phyloP scores from a whole-genome alignment of 2,329 filamentous ascomycete genomes.

The Acephala macrosclerotiorum region DNA sequence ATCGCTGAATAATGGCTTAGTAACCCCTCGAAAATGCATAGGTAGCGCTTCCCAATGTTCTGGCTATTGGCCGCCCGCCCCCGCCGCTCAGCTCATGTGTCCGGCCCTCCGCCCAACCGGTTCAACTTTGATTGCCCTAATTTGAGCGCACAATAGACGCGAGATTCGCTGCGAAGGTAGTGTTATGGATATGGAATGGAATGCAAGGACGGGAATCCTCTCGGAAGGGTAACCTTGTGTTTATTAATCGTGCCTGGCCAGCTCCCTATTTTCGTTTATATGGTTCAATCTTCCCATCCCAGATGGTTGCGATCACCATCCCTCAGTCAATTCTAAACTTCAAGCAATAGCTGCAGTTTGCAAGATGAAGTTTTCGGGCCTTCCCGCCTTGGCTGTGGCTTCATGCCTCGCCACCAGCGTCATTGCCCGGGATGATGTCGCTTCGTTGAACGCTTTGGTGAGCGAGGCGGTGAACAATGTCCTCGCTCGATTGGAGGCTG shows the following conservation, averaged over 20 bases:
- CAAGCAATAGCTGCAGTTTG: background rate
- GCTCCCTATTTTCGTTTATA: slow-evolving; percentile 6
- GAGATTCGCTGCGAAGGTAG: background rate
- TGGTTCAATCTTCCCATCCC: slow-evolving; percentile 7
- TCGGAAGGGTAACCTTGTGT: background rate
- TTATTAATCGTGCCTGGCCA: background rate
- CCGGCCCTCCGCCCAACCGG: background rate
- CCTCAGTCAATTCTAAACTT: slow-evolving; percentile 6
- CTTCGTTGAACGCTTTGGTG: background rate
- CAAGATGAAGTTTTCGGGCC: slow-evolving; percentile 9
- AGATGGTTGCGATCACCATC: background rate
- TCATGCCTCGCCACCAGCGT: background rate
- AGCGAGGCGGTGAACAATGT: slow-evolving; percentile 9
- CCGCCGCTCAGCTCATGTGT: background rate
- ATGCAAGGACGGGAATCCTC: slow-evolving; percentile 11
- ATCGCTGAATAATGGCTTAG: background rate
- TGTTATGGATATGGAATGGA: slow-evolving; percentile 1
- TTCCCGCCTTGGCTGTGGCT: slow-evolving; percentile 8
- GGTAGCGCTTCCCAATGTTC: background rate
- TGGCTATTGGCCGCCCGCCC: slow-evolving; percentile 1
- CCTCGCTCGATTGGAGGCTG: slow-evolving; percentile 6
- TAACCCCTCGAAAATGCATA: background rate
- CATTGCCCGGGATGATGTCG: slow-evolving; percentile 3
- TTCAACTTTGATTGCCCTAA: slow-evolving; percentile 11
- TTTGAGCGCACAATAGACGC: slow-evolving; percentile 6